Percentiles rank a stretch among this genome's conserved stretches.
These are phyloP conservation scores for Coemansia sp. DNA, from an alignment of 192 early-diverging fungal species.

Conservation along the genomic window DNA sequence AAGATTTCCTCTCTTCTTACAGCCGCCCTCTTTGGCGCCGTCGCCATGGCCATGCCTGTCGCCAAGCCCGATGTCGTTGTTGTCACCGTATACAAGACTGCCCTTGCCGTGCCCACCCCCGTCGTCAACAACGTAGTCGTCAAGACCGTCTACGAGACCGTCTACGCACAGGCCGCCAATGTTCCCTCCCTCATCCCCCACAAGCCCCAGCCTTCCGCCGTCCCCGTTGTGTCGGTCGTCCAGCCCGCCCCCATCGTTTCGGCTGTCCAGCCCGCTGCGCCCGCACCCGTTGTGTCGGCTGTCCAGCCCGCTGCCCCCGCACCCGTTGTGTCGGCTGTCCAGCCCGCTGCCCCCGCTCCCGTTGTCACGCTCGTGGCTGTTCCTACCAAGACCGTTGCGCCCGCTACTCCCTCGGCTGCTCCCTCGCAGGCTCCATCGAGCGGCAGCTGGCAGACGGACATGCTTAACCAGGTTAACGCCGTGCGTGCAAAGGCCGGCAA, in stretches of 20 bases:
- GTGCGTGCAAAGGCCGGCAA: slow-evolving; percentile 35
- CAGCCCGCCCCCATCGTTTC: not conserved
- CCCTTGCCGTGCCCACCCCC: not conserved
- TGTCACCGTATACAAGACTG: slow-evolving; percentile 6
- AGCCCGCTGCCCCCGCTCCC: not conserved
- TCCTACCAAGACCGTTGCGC: not conserved
- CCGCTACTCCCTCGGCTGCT: not conserved
- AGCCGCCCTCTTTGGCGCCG: slow-evolving; percentile 28
- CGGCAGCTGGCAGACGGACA: slow-evolving; percentile 24
- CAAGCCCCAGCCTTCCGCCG: slow-evolving; percentile 3
- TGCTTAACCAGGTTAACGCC: slow-evolving; percentile 39
- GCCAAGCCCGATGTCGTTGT: slow-evolving; percentile 10
- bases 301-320: no score
- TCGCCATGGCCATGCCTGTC: slow-evolving; percentile 30
- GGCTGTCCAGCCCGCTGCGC: no score
- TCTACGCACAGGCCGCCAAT: not conserved
- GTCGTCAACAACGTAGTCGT: slow-evolving; percentile 15
- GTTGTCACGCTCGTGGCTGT: not conserved
- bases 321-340: no score
- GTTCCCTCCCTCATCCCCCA: not conserved
- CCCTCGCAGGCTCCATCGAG: not conserved
- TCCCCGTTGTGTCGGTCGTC: no score
- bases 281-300: no score
- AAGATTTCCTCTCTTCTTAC: slow-evolving; percentile 39
- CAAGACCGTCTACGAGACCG: slow-evolving; percentile 19